Conservation (phyloP, 208 protist species). For the Trypanosoma conorhini region DNA sequence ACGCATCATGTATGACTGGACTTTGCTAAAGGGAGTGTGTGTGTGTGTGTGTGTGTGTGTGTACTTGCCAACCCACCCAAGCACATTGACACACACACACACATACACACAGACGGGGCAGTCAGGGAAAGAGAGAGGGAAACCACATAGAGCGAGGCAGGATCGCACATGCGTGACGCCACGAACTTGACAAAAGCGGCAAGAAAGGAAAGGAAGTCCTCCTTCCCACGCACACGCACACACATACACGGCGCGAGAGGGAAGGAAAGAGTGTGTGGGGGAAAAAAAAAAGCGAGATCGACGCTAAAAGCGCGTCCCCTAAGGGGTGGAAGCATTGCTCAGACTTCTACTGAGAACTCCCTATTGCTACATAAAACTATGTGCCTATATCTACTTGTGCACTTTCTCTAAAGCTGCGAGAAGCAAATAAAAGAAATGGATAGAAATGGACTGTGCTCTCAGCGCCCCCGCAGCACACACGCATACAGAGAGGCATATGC, state of each 20-base stretch:
- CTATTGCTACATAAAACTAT: not conserved
- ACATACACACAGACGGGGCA: not conserved
- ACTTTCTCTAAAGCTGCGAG: not conserved
- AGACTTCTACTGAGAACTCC: not conserved
- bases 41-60: not conserved
- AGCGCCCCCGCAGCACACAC: not conserved
- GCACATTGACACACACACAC: not conserved
- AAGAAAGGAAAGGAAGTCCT: not conserved
- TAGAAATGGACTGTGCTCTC: not conserved
- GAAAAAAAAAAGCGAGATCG: not conserved
- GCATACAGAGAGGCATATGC: not conserved
- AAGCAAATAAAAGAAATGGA: constrained; percentile 5
- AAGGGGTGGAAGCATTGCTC: not conserved
- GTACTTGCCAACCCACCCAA: not conserved
- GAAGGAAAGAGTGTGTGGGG: too few relatives aligned
- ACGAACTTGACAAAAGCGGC: not conserved
- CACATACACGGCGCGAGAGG: too few relatives aligned
- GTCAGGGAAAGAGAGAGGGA: constrained; percentile 15
- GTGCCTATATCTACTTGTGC: not conserved
- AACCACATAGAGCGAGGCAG: not conserved
- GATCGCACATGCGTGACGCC: not conserved
- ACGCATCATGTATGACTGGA: not conserved
- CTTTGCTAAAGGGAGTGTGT: not conserved
- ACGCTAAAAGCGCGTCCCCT: not conserved
- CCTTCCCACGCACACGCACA: too few relatives aligned